A percentile compares a stretch with the other conserved stretches of the same genome.
These are phyloP conservation scores for Angomonas desouzai DNA, from an alignment of 208 protist genomes.

Conservation along the genomic window DNA sequence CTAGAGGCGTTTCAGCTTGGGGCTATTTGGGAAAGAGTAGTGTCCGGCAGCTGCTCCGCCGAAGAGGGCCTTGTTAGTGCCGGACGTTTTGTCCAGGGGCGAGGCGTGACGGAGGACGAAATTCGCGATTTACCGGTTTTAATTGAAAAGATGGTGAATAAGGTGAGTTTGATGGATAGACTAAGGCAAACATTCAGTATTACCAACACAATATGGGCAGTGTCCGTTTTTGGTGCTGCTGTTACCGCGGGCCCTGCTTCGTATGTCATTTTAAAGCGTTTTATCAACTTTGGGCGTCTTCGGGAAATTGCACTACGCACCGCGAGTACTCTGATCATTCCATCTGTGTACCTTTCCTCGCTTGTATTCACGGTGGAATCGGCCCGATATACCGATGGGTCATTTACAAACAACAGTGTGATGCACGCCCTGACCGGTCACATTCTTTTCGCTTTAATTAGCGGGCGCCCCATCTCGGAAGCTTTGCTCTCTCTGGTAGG, in stretches of 20 bases:
- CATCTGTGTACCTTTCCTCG: background rate
- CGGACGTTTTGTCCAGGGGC: background rate
- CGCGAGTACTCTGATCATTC: background rate
- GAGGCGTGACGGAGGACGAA: conserved; percentile 8
- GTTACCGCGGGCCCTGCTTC: background rate
- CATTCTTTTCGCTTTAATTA: conserved; percentile 2
- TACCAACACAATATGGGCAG: conserved; percentile 13
- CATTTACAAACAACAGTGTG: conserved; percentile 7
- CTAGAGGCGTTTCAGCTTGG: conserved; percentile 13
- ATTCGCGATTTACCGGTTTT: conserved; percentile 1
- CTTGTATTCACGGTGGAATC: conserved; percentile 9
- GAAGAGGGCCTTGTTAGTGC: background rate
- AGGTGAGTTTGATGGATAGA: conserved; percentile 6
- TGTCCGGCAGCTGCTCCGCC: background rate
- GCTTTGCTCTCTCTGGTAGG: background rate
- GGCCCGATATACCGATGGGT: conserved; percentile 8
- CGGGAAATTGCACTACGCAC: background rate
- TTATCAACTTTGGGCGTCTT: background rate
- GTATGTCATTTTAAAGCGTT: background rate
- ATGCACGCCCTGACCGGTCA: conserved; percentile 8
- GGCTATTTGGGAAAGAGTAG: background rate
- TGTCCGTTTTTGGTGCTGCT: background rate
- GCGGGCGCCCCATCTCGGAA: background rate
- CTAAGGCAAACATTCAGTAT: conserved; percentile 10
- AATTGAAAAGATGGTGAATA: background rate